Percentiles rank a stretch among this genome's conserved stretches.
phyloP scores from a whole-genome alignment of 2,329 filamentous ascomycete genomes.

The Scytalidium lignicola region DNA sequence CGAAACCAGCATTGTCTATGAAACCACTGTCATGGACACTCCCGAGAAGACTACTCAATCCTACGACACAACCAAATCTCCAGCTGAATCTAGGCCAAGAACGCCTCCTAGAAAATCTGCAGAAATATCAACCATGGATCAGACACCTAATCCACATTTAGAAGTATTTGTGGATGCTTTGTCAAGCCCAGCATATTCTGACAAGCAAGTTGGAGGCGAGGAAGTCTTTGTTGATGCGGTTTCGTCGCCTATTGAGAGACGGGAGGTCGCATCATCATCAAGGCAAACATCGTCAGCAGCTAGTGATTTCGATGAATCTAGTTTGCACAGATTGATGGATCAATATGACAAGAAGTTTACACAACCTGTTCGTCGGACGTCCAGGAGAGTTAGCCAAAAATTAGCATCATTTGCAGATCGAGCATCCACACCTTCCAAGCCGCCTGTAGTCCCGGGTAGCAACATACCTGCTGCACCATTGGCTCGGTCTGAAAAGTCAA shows the following conservation, averaged over 20 bases:
- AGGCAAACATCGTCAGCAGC: conserved; percentile 13
- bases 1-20: not conserved
- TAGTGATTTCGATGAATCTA: conserved; percentile 23
- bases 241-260: conserved; percentile 15
- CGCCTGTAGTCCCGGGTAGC: too few species aligned
- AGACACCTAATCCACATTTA: conserved; percentile 37
- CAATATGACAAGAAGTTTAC: conserved; percentile 14
- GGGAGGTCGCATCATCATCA: not conserved
- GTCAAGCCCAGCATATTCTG: conserved; percentile 35
- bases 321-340: conserved; percentile 20
- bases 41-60: not conserved
- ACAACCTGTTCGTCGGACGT: too few species aligned
- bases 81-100: conserved; percentile 46
- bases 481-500: not conserved
- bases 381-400: not conserved
- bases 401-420: not conserved
- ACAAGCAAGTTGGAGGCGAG: conserved; percentile 14
- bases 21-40: not conserved
- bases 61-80: not conserved
- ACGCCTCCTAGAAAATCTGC: conserved; percentile 5
- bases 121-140: conserved; percentile 12
- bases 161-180: conserved; percentile 47
- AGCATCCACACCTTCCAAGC: not conserved
- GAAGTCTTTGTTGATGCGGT: conserved; percentile 22
- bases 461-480: too few species aligned